Conservation (phyloP, 2,329 filamentous ascomycete species). For the Teratosphaeria destructans region DNA sequence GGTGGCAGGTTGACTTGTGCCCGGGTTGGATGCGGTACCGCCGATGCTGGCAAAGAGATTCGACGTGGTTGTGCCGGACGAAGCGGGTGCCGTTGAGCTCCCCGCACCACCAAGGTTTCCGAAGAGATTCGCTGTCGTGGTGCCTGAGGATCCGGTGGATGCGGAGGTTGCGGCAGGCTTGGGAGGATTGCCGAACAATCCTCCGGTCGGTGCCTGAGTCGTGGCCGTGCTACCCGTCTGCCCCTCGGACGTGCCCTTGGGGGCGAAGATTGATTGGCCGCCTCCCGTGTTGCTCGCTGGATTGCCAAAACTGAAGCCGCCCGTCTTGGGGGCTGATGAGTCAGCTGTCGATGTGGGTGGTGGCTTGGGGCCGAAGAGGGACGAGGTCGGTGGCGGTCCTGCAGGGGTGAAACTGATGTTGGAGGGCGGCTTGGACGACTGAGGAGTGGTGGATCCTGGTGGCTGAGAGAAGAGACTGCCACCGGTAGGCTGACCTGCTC, state of each 20-base stretch:
- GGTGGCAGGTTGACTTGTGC: slow-evolving; percentile 2
- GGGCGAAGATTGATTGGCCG: not conserved
- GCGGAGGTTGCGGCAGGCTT: not conserved
- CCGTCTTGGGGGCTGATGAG: not conserved
- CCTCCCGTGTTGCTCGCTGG: not conserved
- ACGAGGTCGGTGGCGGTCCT: slow-evolving; percentile 2
- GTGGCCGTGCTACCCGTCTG: not conserved
- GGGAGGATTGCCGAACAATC: not conserved
- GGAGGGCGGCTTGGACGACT: not conserved
- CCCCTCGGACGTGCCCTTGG: not conserved
- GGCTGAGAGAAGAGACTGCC: slow-evolving; percentile 4
- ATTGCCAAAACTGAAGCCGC: not conserved
- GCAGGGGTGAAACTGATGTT: slow-evolving; percentile 3
- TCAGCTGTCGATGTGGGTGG: slow-evolving; percentile 6
- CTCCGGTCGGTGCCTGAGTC: not conserved
- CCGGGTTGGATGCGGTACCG: not conserved
- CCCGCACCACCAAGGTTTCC: not conserved
- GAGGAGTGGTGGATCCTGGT: slow-evolving; percentile 1
- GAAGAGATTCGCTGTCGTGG: not conserved
- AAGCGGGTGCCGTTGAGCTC: not conserved
- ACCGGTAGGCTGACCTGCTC: slow-evolving; percentile 4
- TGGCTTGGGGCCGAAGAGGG: slow-evolving; percentile 2
- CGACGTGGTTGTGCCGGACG: not conserved
- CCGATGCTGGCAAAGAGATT: not conserved
- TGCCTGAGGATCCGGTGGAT: not conserved